Base-by-base conservation (phyloP, 805 yeast species). In the Clavispora asparagi region DNA sequence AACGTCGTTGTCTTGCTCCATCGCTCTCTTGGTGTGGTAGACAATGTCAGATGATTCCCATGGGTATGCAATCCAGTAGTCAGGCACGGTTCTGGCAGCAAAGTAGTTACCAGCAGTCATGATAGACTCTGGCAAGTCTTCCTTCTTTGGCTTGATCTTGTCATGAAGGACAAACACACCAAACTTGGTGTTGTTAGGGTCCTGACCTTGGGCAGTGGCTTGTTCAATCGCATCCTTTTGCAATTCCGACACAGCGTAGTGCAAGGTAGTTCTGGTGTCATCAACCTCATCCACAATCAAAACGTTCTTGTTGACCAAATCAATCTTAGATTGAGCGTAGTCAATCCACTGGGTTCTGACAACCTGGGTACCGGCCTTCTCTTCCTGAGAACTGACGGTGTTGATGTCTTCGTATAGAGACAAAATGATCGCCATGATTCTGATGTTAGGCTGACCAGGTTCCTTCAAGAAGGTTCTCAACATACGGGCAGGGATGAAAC, bases 401-500 rank as follows among this genome's bases (percentile, higher is more conserved):
- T 77, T 82, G 45, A 87, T 64, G 57, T 86, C 94, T 70, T 92
- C 99, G 64, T 92, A 92, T 45, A 92, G 75, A 1, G 97, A 89
- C 55, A 92, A 76, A 30, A 94, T 95, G 56, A 92, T 88, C 41
- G 99, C 97, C 82, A 91, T 92, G 60, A 92, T 89, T 59, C 96
- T 84, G 50, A 90, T 84, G 59, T 91, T 92, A 57, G 95, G 92
- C 49, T 83, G 73, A 49, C 95, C 95, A 28, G 86, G 87, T 55
- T 84, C 86, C 67, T 91, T 92, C 56, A 92, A 74, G 68, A 92
- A 94, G 1, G 98, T 83, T 66, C 99, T 82, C 64, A 92, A 77
- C 69, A 94, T 94, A 65, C 99, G 82, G 8, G 99, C 97, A 26
- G 98, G 99, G 48, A 92, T 94, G 67, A 92, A 88, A 1, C 98